Evolutionary conservation across 805 yeast genomes (phyloP), one percentile per base, ranked within the genome.

Genomic region (Middelhovenomyces tepae): DNA sequence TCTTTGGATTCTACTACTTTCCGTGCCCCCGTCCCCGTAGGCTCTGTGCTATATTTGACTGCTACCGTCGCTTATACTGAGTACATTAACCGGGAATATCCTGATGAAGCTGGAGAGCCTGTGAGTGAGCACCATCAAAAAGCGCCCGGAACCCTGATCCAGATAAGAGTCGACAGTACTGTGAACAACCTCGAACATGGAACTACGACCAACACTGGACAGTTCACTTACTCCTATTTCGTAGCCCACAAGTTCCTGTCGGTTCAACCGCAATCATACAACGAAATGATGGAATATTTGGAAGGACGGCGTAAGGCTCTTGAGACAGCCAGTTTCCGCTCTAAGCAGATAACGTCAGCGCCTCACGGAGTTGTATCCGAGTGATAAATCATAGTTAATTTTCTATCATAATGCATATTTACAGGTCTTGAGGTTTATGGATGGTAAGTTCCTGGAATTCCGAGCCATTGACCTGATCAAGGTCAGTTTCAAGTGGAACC

Each of bases 1-100:
- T 80, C 94, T 2, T 67, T 87, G 45, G 96, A 87, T 54, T 79
- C 91, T 15, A 85, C 95, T 27, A 81, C 93, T 16, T 87, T 87
- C 67, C 77, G 81, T 50, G 81, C 87, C 13, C 97, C 97, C 2
- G 97, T 87, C 5, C 96, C 96, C 1, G 95, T 87, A 11, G 96
- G 97, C 1, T 76, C 87, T 1, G 94, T 89, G 6, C 62, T 87
- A 39, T 80, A 77, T 43, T 74, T 85, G 75, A 70, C 74, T 34
- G 91, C 96, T 1, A 65, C 78, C 14, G 83, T 87, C 5, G 84
- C 81, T 16, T 85, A 87, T 58, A 85, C 95, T 2, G 93, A 84
- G 52, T 89, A 81, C 45, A 60, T 83, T 33, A 78, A 39, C n/a
- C 50, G 53, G 4, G 48, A 51, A 28, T 28, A 36, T 4, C 16